Base-by-base conservation (phyloP, 1,139 yeast genomes). In the Magnusiomyces suaveolens region DNA sequence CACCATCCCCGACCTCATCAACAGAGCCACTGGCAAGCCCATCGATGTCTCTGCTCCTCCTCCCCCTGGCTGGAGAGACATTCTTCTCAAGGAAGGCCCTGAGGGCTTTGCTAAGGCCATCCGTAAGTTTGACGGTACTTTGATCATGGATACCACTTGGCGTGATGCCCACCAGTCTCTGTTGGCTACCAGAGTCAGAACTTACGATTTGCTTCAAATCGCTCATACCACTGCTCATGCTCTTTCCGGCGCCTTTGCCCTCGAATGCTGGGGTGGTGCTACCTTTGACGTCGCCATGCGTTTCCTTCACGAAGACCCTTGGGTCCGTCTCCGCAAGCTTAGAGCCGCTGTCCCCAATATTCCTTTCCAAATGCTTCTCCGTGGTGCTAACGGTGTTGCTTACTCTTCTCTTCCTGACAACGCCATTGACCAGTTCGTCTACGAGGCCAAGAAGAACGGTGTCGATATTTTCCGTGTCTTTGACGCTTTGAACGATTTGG, bases 191-290 rank as follows among this genome's bases (percentile, higher is more conserved):
- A 85, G 98, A 73, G 95, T 92, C 43, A 84, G 99, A 74, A 94
- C 98, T 32, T 80, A 86, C 64, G 99, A 92, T 71, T 75, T 92
- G 66, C 75, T 84, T 56, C 87, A 89, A 62, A 87, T 94, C 74
- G 98, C 98, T 25, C 92, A 90, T 56, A 81, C 95, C 54, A 92
- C 99, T 36, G 87, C 97, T 1, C 83, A 86, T 68, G 98, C 96
- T 23, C 74, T 89, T 64, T 74, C 85, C 60, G 94, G 95, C 57
- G 95, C 96, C 1, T 94, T 88, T 72, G 94, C 98, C 18, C 77
- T 92, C 55, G 99, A 92, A 75, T 92, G 97, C 76, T 92, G 99
- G 99, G 99, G 99, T 74, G 99, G 99, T 73, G 98, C 99, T 56
- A 92, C 99, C 38, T 92, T 92, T 67, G 99, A 92, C 69, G 98